Conservation (phyloP, 2,329 filamentous ascomycete species). For the Aspergillus eucalypticola region DNA sequence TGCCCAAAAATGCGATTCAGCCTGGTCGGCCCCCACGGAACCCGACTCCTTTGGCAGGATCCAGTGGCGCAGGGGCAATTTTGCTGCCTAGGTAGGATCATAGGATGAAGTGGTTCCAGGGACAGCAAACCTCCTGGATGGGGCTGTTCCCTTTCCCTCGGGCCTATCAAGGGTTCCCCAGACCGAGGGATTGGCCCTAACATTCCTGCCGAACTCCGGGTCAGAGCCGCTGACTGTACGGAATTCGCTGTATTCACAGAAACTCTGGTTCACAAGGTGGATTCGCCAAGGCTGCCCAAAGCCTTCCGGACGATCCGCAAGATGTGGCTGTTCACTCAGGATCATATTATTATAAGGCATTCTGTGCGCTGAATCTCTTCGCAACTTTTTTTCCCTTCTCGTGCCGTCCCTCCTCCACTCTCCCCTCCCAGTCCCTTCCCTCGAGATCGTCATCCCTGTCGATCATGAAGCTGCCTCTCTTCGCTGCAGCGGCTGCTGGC, state of each 20-base stretch:
- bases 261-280: background rate
- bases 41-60: background rate
- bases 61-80: background rate
- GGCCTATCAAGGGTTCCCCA: background rate
- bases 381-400: no score
- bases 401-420: background rate
- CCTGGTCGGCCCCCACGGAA: background rate
- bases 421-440: background rate
- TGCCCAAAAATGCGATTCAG: background rate
- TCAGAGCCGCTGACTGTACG: background rate
- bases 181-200: background rate
- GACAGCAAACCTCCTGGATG: background rate
- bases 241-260: background rate
- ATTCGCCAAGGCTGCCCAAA: slow-evolving; percentile 5
- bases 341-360: background rate
- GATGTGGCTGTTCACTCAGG: background rate
- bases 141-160: background rate
- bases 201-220: slow-evolving; percentile 1
- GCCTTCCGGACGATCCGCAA: slow-evolving; percentile 7
- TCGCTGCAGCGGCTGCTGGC: slow-evolving; percentile 8
- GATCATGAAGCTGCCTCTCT: slow-evolving; percentile 16
- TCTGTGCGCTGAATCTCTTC: background rate
- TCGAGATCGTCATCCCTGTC: background rate
- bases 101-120: background rate
- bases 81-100: no score